These are phyloP conservation scores for Teratosphaeria nubilosa DNA, from an alignment of 2,329 filamentous ascomycete species.

Conservation along the genomic window DNA sequence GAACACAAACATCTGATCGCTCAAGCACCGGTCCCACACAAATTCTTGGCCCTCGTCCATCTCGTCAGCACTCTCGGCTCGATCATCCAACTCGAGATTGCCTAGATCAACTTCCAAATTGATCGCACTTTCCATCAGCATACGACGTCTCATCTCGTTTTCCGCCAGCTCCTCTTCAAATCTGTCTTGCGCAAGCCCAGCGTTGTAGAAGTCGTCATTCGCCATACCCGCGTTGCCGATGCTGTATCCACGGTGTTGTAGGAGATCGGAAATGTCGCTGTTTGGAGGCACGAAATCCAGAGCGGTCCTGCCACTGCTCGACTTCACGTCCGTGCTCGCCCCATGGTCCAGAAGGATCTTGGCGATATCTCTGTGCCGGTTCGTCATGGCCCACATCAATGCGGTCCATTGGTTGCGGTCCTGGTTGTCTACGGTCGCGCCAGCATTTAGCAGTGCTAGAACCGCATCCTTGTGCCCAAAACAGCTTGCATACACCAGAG, in stretches of 20 bases:
- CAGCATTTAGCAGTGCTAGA: slow-evolving; percentile 69
- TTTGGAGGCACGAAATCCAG: slow-evolving; percentile 93
- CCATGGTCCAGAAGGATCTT: slow-evolving; percentile 87
- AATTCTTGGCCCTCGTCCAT: slow-evolving; percentile 89
- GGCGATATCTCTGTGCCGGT: slow-evolving; percentile 89
- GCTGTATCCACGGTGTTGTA: slow-evolving; percentile 87
- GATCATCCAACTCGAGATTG: slow-evolving; percentile 90
- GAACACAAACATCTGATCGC: slow-evolving; percentile 99
- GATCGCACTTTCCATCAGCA: slow-evolving; percentile 99
- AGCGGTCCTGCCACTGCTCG: slow-evolving; percentile 83
- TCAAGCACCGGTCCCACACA: slow-evolving; percentile 84
- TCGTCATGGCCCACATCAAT: slow-evolving; percentile 99
- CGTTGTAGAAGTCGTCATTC: slow-evolving; percentile 81
- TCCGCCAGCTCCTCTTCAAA: slow-evolving; percentile 98
- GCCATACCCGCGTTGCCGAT: slow-evolving; percentile 69
- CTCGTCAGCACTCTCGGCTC: slow-evolving; percentile 80
- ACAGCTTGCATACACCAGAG: slow-evolving; percentile 93
- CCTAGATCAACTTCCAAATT: slow-evolving; percentile 94
- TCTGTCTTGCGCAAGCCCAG: slow-evolving; percentile 80
- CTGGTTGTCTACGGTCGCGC: slow-evolving; percentile 82
- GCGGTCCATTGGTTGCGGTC: slow-evolving; percentile 96
- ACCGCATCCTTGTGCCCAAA: slow-evolving; percentile 93
- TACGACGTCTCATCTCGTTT: slow-evolving; percentile 84
- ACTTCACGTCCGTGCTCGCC: slow-evolving; percentile 91
- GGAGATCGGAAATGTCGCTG: slow-evolving; percentile 91